Evolutionary conservation across 2,329 filamentous ascomycete species (phyloP), one percentile per base, ranked within the genome.

Genomic region (Blastomyces percursus): DNA sequence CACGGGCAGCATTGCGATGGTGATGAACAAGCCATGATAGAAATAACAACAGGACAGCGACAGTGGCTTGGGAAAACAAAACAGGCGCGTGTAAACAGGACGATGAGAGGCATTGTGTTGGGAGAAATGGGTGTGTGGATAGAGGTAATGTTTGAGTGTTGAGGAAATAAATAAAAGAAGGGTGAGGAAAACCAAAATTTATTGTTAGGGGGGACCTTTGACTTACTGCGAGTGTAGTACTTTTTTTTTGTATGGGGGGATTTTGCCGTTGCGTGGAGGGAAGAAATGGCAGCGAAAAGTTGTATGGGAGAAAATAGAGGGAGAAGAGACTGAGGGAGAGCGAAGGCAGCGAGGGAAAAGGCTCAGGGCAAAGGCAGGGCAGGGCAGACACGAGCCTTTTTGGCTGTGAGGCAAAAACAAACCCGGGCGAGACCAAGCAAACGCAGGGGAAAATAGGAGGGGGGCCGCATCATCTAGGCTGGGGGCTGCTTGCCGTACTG

Each of bases 191-290:
- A 67, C 67, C 64, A 68, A 67, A 68, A 64, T 46, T 68, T 71
- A 69, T 68, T 67, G 71, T 68, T 67, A 71, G 70, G 69, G 51
- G 51, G n/a, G 5, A 30, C 70, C 32, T 9, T 70, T 72, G 69
- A 75, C 73, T 71, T 68, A 69, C 67, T 67, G 69, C 70, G 70
- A 71, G 63, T 71, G 70, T 67, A 72, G 71, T 74, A 75, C 71
- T 69, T 70, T 42, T 69, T 72, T 75, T 70, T 72, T 74, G 73
- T 72, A 72, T 73, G 72, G 71, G 71, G 51, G 51, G 51, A 32
- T 35, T 54, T 54, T 65, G 64, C 64, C 65, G 63, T 65, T 55
- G 67, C 65, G 65, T 67, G 66, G 67, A 62, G 66, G 55, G 68
- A 69, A 71, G 71, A 40, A 70, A 69, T 62, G 64, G 65, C 58